Base-by-base conservation (phyloP, 2,329 filamentous ascomycete species). In the Fusarium sp. region DNA sequence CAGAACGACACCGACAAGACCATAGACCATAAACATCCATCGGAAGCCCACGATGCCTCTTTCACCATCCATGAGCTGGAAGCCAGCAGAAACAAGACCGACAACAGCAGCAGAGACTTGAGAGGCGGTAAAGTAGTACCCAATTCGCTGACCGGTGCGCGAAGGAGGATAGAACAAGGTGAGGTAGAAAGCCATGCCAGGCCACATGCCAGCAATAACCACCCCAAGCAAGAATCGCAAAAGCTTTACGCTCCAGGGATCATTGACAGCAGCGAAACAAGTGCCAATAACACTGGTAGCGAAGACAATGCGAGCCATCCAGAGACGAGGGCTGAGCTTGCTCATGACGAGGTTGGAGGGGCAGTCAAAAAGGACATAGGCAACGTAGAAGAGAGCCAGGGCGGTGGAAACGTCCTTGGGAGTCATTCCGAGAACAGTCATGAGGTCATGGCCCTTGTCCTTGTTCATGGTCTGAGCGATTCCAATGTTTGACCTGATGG, bases 381-480 rank as follows among this genome's bases (percentile, higher is more conserved):
- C 91, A 66, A 97, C 94, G 78, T 97, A 97, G 84, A 97, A 97
- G 18, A 97, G 85, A 6, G 94, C 93, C 42, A 97, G 83, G 51
- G 92, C 93, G 0, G 92, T 95, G 0, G 94, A 97, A 18, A 94
- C 90, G 80, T 97, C 91, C 74, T 92, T 92, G 12, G 90, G 81
- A 0, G 89, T 89, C 70, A 97, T 83, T 64, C 89, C 78, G 53
- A 97, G 86, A 40, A 91, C 87, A 4, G 88, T 87, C 72, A 87
- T 87, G n/a, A 97, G 88, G 77, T 96, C 91, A 77, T 97, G 93
- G 34, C 87, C 86, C 44, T 87, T 81, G 20, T 86, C 81, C 30
- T 81, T 81, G 81, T 97, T 97, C 94, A 97, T 97, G 3, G 94
- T 97, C 82, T 97, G 93, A n/a, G 94, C 92, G 73, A 97, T 90